Evolutionary conservation across 2,329 filamentous ascomycete genomes (phyloP), one percentile per base, ranked within the genome.

Genomic region (Aureobasidium sp.): DNA sequence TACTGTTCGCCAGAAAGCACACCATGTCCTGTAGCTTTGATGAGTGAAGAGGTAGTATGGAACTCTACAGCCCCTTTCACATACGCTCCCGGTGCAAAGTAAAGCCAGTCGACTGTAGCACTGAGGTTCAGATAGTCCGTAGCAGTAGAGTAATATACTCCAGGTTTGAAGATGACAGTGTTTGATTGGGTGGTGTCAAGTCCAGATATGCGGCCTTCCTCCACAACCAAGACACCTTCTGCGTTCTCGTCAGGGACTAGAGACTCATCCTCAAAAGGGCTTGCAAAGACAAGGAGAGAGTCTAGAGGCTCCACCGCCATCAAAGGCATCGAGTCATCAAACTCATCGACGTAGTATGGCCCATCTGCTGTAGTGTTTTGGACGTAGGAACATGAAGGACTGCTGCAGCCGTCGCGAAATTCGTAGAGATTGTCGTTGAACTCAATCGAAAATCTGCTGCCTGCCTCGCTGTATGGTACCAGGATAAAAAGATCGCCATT

Each of bases 21-120:
- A n/a, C 55, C 55, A 48, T 58, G 55, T 12, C 55, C 55, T 17
- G 55, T 58, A 15, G 44, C 31, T 39, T 27, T 31, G 42, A 58
- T 48, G 1, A 48, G 29, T 5, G 41, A 11, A 14, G 55, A 45
- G 4, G 11, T 36, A 2, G 41, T 48, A 31, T 36, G 41, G 20
- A 25, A 58, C n/a, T 58, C 55, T 7, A 58, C 55, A 20, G 55
- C 55, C 17, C 41, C 55, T 34, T 58, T 58, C 3, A 58, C 41
- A 15, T 58, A 58, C 11, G 55, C 41, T 22, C 55, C 55, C 11
- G 55, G 55, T n/a, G 55, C 55, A 48, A 58, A 58, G 20, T 58
- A 58, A 14, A 58, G 39, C 55, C 55, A 58, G 20, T 48, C 34
- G 3, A 58, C 42, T 34, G 29, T 47, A 20, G 41, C n/a, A 37